Evolutionary conservation across 2,329 filamentous ascomycete species (phyloP), one percentile per base, ranked within the genome.

Genomic region (Metarhizium sp.): DNA sequence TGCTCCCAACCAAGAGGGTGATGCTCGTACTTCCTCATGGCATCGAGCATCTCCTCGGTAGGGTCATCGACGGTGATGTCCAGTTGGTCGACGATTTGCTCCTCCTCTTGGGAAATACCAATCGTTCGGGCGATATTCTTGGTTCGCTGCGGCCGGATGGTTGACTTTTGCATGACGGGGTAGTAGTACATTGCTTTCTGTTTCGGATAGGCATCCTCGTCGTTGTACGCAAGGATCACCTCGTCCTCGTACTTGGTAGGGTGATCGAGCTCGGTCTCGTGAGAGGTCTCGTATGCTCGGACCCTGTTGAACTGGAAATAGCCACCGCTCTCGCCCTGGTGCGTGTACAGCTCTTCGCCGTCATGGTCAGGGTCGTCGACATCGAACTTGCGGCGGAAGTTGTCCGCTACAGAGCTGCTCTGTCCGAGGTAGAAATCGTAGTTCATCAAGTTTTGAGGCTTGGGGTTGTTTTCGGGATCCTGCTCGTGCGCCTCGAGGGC

Each of bases 341-440:
- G 69, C 2, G 81, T 79, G 67, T 85, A 85, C 5, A 84, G 73
- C 5, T 70, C 69, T 2, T 79, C 74, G 51, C 78, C 75, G 57
- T 80, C 78, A 57, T 76, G 75, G 18, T 81, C 75, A 2, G 77
- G 72, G 62, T 84, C 79, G 58, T 79, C 71, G 6, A 79, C 67
- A 63, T 85, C 80, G 62, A 86, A 85, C 64, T 78, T 81, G 61
- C 77, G 71, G 58, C 81, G 80, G 71, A 88, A 86, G 48, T 74
- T 75, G 11, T 75, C 70, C 38, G 78, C 78, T 1, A 77, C 74
- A 4, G 69, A 64, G 25, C 68, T 59, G 7, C 72, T 76, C 52
- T 80, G 76, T 6, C 78, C 74, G 29, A 88, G 75, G 69, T 82
- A 88, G 66, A 84, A 84, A 63, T 87, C 82, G 68, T 87, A 87